Conservation (phyloP, 31 red algal species). For the Pterothamnion heteromorphum region DNA sequence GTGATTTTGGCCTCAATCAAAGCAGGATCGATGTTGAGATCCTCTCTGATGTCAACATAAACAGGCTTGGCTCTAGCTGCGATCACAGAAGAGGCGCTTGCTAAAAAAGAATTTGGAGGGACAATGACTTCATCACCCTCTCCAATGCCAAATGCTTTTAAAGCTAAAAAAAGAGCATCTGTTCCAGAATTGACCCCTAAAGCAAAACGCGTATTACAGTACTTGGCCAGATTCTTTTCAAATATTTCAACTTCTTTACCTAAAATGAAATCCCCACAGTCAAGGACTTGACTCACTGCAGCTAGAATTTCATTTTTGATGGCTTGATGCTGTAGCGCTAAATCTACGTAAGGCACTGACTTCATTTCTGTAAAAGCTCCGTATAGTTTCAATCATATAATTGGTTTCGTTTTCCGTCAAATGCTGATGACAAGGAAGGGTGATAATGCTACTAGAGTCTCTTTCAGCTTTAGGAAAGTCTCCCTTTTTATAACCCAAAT, state of each 20-base stretch:
- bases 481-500: too few relatives aligned
- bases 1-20: slow-evolving; percentile 28
- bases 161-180: neutral
- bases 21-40: slow-evolving; percentile 38
- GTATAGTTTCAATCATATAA: too few relatives aligned
- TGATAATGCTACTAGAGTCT: too few relatives aligned
- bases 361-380: too few relatives aligned
- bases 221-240: slow-evolving; percentile 25
- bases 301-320: neutral
- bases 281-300: neutral
- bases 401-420: too few relatives aligned
- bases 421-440: too few relatives aligned
- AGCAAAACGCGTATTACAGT: neutral
- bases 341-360: slow-evolving; percentile 27
- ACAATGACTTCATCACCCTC: slow-evolving; percentile 60
- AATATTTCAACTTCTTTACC: slow-evolving; percentile 27
- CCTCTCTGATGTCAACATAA: slow-evolving; percentile 51
- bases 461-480: too few relatives aligned
- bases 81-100: slow-evolving; percentile 39
- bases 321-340: neutral
- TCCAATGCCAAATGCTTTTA: slow-evolving; percentile 37
- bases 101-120: slow-evolving; percentile 50
- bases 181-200: slow-evolving; percentile 3
- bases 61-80: slow-evolving; percentile 48
- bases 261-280: slow-evolving; percentile 17